Evolutionary conservation across 345 rosid genomes (phyloP), one percentile per base, ranked within the genome.

Genomic region (Theobroma cacao): DNA sequence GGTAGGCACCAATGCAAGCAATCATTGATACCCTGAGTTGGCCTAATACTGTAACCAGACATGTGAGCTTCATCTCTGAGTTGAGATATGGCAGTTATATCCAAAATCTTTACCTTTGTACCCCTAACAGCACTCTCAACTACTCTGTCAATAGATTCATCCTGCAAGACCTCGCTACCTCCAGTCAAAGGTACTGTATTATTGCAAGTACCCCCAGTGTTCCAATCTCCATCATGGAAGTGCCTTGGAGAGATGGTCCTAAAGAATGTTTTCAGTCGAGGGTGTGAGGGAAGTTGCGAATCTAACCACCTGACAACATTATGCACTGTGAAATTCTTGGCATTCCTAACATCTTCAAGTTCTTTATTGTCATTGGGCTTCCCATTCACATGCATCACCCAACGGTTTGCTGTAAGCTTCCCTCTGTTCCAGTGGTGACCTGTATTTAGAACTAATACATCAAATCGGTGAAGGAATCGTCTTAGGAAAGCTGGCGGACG

Each of bases 1-100:
- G 97, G 98, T 60, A 95, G 83, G 88, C 98, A 95, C 98, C 98
- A 95, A 78, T 95, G 98, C 87, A 93, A 86, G 92, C 98, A 95
- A 82, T 95, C 98, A 20, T 89, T 85, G 28, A 84, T 82, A 26
- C 88, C 88, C 3, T 55, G 50, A 5, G 80, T 89, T 5, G 81
- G 84, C 78, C 85, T 91, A 15, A 83, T 80, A 52, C 82, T 87
- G 77, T 87, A 89, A 17, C 79, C 83, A 0, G 91, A 87, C 74
- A 91, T 80, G 78, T 93, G 95, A 79, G 89, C 92, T 82, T 93
- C 97, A 31, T 93, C 95, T 78, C 97, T 82, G 55, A 91, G 83
- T 79, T 84, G 85, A 5, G 97, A 93, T 1, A 93, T 75, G 26
- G 91, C 91, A 1, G 94, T 93, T 48, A 93, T 86, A 77, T 93